Evolutionary conservation across 75 land plant genomes (phyloP).

Genomic region (Selaginella moellendorffii): DNA sequence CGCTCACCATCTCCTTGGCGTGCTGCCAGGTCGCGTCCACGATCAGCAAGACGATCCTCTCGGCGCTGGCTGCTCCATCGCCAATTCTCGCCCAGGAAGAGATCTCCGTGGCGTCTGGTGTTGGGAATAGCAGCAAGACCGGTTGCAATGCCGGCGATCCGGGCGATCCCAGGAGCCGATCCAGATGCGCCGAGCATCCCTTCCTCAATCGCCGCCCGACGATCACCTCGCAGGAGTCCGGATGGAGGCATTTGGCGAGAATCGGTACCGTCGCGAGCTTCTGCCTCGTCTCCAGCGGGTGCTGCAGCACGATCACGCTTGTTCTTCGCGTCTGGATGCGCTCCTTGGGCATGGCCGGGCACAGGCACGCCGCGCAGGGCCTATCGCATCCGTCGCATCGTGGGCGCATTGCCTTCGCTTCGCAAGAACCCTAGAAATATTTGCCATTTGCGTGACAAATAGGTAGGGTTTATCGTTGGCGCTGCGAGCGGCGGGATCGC

Average conservation of each 20-base stretch:
- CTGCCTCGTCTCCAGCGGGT: conserved; percentile 57
- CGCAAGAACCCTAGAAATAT: neutral
- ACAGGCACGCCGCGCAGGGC: conserved; percentile 56
- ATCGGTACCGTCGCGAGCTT: conserved; percentile 62
- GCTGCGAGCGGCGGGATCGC: no score
- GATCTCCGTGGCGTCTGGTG: conserved; percentile 6
- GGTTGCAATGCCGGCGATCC: neutral
- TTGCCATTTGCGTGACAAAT: neutral
- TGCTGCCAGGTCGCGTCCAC: conserved; percentile 89
- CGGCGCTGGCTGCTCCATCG: neutral
- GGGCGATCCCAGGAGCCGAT: conserved; percentile 14
- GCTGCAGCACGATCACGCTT: conserved; percentile 48
- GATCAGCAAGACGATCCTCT: conserved; percentile 22
- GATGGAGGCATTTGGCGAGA: conserved; percentile 41
- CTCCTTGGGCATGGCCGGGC: conserved; percentile 36
- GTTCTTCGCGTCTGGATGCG: conserved; percentile 31
- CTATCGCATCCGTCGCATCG: conserved; percentile 34
- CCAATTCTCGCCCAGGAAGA: neutral
- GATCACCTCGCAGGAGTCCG: conserved; percentile 27
- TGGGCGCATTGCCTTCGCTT: conserved; percentile 10
- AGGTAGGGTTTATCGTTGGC: neutral
- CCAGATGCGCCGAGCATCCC: conserved; percentile 32
- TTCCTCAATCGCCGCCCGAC: conserved; percentile 41
- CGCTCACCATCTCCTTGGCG: conserved; percentile 82
- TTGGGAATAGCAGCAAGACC: conserved; percentile 41